Evolutionary conservation across 2,329 filamentous ascomycete genomes (phyloP), one percentile per base, ranked within the genome.

Genomic region (Westerdykella sp.): DNA sequence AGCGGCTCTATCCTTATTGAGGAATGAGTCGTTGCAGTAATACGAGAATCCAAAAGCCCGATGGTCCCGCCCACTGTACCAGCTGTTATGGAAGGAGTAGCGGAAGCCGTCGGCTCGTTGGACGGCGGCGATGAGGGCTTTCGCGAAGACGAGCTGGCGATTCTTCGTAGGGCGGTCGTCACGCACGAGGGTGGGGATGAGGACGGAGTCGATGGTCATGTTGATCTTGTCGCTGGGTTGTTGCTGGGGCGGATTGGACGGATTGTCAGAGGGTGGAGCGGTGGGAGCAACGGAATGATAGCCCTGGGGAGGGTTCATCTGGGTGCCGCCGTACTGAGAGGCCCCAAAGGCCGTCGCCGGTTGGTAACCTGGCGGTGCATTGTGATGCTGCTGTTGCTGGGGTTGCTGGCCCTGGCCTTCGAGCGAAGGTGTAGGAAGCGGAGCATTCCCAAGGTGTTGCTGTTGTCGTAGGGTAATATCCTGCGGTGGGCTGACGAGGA

Each of bases 11-110:
- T 73, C 71, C 50, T 74, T 74, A 55, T 74, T 74, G 55, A 73
- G 67, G 55, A 73, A 62, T 51, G 69, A 72, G 59, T 74, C 71
- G 53, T 73, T 72, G 57, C 71, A 74, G 48, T 72, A 72, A 58
- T 73, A 73, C 23, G 68, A 71, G 58, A 71, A 73, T 47, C 71
- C 65, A 48, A 66, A 68, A 52, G 63, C 66, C 39, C 72, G 69
- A 45, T 73, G 68, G 45, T 71, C 69, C 31, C 72, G 57, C 3
- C 25, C 25, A 48, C 69, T 70, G 38, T 66, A 66, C 71, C 71
- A 73, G 47, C 69, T 70, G 46, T 74, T 73, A 59, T 73, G 71
- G 62, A 73, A 73, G 62, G 65, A 70, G 57, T 74, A 74, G 18
- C 68, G 63, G 55, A 66, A 74, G 44, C 71, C 71, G 51, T 74